Conservation (phyloP, 192 early-diverging fungal species). For the Coemansia sp. region DNA sequence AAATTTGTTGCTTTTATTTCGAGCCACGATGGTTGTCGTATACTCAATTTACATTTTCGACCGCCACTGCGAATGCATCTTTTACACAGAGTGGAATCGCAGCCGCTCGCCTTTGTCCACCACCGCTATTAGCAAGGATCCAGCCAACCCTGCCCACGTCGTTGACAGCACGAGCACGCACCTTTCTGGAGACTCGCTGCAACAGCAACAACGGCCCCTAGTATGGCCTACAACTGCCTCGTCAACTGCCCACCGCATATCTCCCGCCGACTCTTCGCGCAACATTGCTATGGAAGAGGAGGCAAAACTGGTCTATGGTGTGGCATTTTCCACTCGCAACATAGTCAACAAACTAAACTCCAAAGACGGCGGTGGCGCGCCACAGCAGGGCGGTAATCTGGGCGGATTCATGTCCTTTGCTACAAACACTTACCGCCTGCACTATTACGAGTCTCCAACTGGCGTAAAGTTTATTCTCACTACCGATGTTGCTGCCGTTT, state of each 20-base stretch:
- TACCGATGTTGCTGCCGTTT: slow-evolving; percentile 68
- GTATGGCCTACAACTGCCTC: slow-evolving; percentile 27
- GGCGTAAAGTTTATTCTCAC: slow-evolving; percentile 86
- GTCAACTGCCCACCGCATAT: slow-evolving; percentile 12
- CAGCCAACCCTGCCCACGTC: background rate
- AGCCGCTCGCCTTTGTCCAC: slow-evolving; percentile 36
- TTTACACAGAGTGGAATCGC: slow-evolving; percentile 75
- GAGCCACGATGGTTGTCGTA: slow-evolving; percentile 59
- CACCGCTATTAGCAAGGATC: background rate
- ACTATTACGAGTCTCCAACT: slow-evolving; percentile 87
- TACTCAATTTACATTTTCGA: slow-evolving; percentile 93
- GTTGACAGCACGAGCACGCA: slow-evolving; percentile 12
- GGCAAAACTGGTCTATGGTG: slow-evolving; percentile 94
- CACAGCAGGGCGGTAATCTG: slow-evolving; percentile 36
- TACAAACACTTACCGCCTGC: slow-evolving; percentile 83
- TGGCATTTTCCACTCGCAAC: slow-evolving; percentile 87
- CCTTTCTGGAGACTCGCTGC: slow-evolving; percentile 12
- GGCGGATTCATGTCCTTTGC: slow-evolving; percentile 58
- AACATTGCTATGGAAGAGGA: slow-evolving; percentile 67
- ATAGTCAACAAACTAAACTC: slow-evolving; percentile 77
- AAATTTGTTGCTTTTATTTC: no score
- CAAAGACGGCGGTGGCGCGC: no score
- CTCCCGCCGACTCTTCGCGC: slow-evolving; percentile 12
- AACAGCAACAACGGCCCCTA: slow-evolving; percentile 18
- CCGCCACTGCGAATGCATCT: slow-evolving; percentile 87